Evolutionary conservation across 305 asterid genomes (phyloP), one percentile per base, ranked within the genome.

Genomic region (Fraxinus greggii): DNA sequence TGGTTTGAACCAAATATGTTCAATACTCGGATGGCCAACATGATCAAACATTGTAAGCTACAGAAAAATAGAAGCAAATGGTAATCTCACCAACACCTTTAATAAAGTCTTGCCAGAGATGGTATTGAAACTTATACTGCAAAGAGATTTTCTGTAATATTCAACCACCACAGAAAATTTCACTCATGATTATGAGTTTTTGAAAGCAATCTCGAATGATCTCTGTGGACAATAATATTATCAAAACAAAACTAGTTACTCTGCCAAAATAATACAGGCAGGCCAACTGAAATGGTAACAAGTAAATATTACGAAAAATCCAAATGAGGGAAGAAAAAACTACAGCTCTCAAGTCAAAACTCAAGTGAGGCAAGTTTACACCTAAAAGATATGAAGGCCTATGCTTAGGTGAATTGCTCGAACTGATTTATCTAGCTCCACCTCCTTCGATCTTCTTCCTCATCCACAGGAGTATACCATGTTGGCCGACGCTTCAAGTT

Each of bases 401-500:
- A 24, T 26, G 26, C 74, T 48, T 1, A 23, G 3, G 33, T 81
- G 40, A 63, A 61, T 31, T 24, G 12, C 26, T 56, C 45, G 10
- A n/a, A 40, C 72, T 19, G 51, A 48, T 5, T 79, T 29, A 67
- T 42, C 82, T 82, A 89, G 84, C 95, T 91, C 97, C 98, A 94
- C 80, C 92, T 92, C 75, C 97, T 88, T 51, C 90, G 83, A 81
- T 95, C 98, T 88, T 93, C 99, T 72, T 94, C 99, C 92, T 86
- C 98, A 4, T 92, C 97, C 0, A 94, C 97, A 1, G 98, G 97
- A 72, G 84, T 85, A 77, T 95, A 95, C 99, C 99, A 94, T 0
- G 92, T 85, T 4, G 99, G 98, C 80, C 96, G 80, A 26, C 86
- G 78, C 85, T 95, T 92, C 86, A 90, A 88, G 84, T 93, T 94